Percentiles rank a stretch among this genome's conserved stretches.
phyloP scores from a whole-genome alignment of 1,139 yeast genomes.

The Taphrina communis region DNA sequence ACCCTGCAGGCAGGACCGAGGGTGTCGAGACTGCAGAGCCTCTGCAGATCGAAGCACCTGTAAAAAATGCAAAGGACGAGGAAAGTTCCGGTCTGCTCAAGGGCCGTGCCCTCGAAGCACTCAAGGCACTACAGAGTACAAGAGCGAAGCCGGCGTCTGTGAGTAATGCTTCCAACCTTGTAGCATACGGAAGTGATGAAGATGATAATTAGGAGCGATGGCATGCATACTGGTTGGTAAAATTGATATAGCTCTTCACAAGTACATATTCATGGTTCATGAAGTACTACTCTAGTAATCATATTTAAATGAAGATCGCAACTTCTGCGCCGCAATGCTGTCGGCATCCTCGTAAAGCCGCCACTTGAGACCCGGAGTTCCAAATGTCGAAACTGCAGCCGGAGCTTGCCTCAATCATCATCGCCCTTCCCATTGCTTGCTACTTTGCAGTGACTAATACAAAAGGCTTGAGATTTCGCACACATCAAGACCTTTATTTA shows the following conservation, averaged over 20 bases:
- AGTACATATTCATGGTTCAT: no score
- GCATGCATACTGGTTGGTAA: background rate
- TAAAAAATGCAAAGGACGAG: background rate
- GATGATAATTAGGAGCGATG: conserved; percentile 19
- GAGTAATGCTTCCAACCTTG: conserved; percentile 2
- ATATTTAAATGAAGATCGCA: no score
- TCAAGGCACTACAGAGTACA: conserved; percentile 15
- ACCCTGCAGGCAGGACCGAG: conserved; percentile 39
- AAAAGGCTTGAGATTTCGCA: background rate
- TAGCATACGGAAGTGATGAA: conserved; percentile 35
- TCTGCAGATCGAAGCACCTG: background rate
- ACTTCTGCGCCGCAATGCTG: no score
- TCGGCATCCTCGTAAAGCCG: conserved; percentile 6
- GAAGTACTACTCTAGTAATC: no score
- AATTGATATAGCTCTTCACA: no score
- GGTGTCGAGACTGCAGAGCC: background rate
- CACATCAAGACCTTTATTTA: no score
- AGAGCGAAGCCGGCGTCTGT: background rate
- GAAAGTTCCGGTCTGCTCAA: conserved; percentile 7
- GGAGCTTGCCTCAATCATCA: background rate
- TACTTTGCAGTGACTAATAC: conserved; percentile 16
- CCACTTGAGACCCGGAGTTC: background rate
- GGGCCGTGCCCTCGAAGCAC: conserved; percentile 35
- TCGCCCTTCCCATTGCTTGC: background rate
- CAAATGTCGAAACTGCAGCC: background rate